Conservation (phyloP, 2,329 filamentous ascomycete genomes). For the Penicillium decumbens region DNA sequence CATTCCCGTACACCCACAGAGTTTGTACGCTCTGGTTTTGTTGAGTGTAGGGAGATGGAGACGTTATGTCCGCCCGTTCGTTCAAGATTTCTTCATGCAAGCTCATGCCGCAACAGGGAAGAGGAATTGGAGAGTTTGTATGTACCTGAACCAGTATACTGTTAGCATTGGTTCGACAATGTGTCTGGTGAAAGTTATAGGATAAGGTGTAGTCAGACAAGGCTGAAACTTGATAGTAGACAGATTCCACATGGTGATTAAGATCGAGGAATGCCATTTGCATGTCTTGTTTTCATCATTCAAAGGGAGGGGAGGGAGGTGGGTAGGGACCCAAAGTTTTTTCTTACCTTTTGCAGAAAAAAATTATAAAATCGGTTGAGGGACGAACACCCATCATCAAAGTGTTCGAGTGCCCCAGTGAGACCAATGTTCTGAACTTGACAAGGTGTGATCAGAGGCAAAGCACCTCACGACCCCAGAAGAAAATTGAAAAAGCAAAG, state of each 20-base stretch:
- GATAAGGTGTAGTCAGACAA: constrained; percentile 54
- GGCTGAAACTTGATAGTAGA: constrained; percentile 62
- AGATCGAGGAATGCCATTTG: constrained; percentile 65
- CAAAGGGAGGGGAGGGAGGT: constrained; percentile 27
- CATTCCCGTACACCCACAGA: constrained; percentile 52
- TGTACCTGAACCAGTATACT: constrained; percentile 31
- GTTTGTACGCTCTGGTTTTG: constrained; percentile 60
- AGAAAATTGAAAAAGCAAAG: not conserved
- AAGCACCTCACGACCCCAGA: not conserved
- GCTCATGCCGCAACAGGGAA: constrained; percentile 17
- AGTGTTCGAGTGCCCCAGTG: not conserved
- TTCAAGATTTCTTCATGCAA: constrained; percentile 60
- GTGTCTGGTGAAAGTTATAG: constrained; percentile 17
- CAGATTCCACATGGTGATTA: constrained; percentile 60
- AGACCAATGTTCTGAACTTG: not conserved
- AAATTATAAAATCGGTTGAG: not conserved
- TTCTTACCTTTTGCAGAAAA: constrained; percentile 44
- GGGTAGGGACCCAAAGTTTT: constrained; percentile 2
- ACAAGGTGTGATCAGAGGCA: not conserved
- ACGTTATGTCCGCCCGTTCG: constrained; percentile 66
- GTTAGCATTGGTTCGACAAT: constrained; percentile 29
- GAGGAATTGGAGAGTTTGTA: constrained; percentile 13
- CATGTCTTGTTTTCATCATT: constrained; percentile 61
- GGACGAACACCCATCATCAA: constrained; percentile 7
- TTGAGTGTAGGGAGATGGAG: constrained; percentile 49